Percentiles rank a stretch among this genome's conserved stretches.
Evolutionary conservation across 1,284 basidiomycete genomes (phyloP).

Genomic region (Gomphus bonarii): DNA sequence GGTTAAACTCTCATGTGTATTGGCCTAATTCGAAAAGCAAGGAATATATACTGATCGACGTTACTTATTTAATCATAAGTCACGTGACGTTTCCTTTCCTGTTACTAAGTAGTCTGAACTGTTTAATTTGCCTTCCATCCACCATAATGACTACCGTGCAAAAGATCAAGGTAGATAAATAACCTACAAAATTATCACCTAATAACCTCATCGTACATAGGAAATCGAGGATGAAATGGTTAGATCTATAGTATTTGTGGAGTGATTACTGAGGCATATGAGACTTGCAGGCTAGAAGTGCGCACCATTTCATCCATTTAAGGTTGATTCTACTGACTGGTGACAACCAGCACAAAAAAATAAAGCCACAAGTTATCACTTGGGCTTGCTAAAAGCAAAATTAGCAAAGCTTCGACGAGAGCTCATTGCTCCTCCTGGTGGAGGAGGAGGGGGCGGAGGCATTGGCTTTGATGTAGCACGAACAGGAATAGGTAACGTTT

Average conservation of each 20-base stretch:
- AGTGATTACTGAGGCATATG: neutral
- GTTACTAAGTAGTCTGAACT: too few species aligned
- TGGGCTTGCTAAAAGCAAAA: constrained; percentile 97
- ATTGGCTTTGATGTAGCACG: constrained; percentile 95
- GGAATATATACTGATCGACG: too few species aligned
- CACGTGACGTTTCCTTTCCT: neutral
- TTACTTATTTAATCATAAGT: neutral
- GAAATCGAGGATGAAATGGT: constrained; percentile 98
- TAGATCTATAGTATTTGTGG: constrained; percentile 20
- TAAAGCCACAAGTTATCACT: constrained; percentile 91
- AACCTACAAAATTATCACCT: neutral
- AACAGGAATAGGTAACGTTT: constrained; percentile 57
- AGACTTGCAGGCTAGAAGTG: constrained; percentile 29
- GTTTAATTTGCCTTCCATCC: neutral
- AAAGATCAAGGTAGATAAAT: constrained; percentile 67
- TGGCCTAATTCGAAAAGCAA: too few species aligned
- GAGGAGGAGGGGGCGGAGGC: constrained; percentile 81
- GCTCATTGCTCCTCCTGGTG: constrained; percentile 72
- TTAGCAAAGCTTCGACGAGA: constrained; percentile 95
- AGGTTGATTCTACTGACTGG: neutral
- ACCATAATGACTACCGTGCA: constrained; percentile 72
- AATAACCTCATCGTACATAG: constrained; percentile 24
- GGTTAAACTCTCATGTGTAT: too few species aligned
- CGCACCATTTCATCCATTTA: constrained; percentile 13
- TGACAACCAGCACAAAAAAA: constrained; percentile 78